A percentile compares a stretch with the other conserved stretches of the same genome.
Evolutionary conservation across 1,284 basidiomycete genomes (phyloP).

Genomic region (Tylopilus orsonianus): DNA sequence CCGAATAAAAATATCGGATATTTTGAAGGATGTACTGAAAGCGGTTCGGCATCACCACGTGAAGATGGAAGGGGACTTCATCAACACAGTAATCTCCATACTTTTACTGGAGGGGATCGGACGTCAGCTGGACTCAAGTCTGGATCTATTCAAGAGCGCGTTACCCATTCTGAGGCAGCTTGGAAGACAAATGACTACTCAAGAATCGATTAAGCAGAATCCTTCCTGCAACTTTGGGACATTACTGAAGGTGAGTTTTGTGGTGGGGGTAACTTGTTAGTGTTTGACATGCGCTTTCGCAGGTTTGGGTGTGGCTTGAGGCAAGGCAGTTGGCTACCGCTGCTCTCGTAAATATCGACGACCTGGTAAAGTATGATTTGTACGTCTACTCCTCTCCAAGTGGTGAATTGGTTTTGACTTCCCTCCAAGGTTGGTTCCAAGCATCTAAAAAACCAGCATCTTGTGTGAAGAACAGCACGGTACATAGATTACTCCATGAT

Average conservation of each 20-base stretch:
- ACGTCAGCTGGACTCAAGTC: conserved; percentile 84
- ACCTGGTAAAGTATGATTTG: conserved; percentile 77
- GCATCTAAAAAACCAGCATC: conserved; percentile 15
- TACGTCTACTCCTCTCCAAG: conserved; percentile 37
- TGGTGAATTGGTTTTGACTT: conserved; percentile 16
- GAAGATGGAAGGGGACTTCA: conserved; percentile 98
- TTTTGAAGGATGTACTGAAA: conserved; percentile 84
- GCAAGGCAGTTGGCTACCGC: conserved; percentile 82
- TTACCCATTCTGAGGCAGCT: conserved; percentile 88
- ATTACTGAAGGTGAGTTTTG: conserved; percentile 72
- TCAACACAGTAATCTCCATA: conserved; percentile 96
- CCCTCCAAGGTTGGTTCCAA: conserved; percentile 27
- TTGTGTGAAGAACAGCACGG: conserved; percentile 1
- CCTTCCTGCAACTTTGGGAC: conserved; percentile 74
- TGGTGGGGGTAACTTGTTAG: neutral
- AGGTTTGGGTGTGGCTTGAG: conserved; percentile 92
- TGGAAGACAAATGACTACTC: conserved; percentile 83
- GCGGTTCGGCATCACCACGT: conserved; percentile 94
- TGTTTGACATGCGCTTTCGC: conserved; percentile 6
- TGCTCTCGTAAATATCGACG: conserved; percentile 75
- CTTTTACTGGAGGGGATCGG: conserved; percentile 96
- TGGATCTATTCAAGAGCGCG: conserved; percentile 93
- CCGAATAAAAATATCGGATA: conserved; percentile 93
- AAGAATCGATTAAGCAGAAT: conserved; percentile 66
- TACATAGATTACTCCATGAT: conserved; percentile 17